Evolutionary conservation across 495 filamentous ascomycete species (phyloP), one percentile per base, ranked within the genome.

Genomic region (Acidomyces sp.): DNA sequence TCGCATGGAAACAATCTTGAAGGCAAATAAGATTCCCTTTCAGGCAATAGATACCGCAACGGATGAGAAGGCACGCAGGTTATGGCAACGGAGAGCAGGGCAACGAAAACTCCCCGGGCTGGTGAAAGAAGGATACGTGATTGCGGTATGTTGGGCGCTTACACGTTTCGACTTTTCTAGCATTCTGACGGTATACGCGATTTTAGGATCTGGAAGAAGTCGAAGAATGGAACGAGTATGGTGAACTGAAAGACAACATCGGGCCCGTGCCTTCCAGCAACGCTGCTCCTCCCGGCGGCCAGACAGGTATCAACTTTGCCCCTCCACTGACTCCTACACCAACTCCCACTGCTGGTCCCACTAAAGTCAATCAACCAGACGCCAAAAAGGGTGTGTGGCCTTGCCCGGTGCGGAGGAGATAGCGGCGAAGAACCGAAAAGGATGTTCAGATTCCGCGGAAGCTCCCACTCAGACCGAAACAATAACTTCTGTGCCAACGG

Each of bases 141-240:
- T 97, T 35, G 90, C 81, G 39, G 88, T 96, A 73, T 48, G 83
- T 75, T 18, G 22, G 36, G 21, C 17, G n/a, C n/a, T n/a, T n/a
- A n/a, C n/a, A n/a, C n/a, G n/a, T n/a, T n/a, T n/a, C n/a, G n/a
- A n/a, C n/a, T n/a, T n/a, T n/a, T n/a, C n/a, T n/a, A n/a, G n/a
- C n/a, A n/a, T n/a, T n/a, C 15, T 17, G 12, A 27, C 3, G 15
- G 30, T 34, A 26, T 21, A 43, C 26, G 30, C n/a, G 25, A n/a
- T 11, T 43, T 19, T 47, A 94, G 86, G 90, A 96, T 56, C 67
- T 94, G 18, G 84, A 93, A 42, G 73, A 95, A 55, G 72, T 94
- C 41, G 90, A 97, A 64, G 90, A 96, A 56, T 96, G 92, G 92
- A 97, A 97, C 62, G 90, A 97, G 53, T 93, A 88, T 55, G 88